Evolutionary conservation across 116 monocot species (phyloP).

Genomic region (Papilionanthe hybrid): DNA sequence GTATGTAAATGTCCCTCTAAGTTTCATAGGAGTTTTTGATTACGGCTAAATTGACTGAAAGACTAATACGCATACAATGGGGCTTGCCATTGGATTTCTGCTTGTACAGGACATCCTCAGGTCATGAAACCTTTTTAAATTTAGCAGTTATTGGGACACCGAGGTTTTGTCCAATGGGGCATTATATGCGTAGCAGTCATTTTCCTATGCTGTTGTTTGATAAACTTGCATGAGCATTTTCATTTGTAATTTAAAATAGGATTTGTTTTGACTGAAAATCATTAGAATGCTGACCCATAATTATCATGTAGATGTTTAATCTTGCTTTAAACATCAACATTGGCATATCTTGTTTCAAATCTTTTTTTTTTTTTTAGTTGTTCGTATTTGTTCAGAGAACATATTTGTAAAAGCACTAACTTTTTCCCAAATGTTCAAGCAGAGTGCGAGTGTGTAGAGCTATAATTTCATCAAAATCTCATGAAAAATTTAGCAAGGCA

Average conservation of each 20-base stretch:
- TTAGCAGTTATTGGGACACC: too few relatives aligned
- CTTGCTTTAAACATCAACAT: background rate
- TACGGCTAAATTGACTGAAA: background rate
- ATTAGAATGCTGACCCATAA: background rate
- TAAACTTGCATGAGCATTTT: background rate
- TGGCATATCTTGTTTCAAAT: background rate
- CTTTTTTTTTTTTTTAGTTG: background rate
- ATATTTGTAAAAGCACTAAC: background rate
- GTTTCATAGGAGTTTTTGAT: background rate
- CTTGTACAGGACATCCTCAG: too few relatives aligned
- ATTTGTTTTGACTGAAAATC: background rate
- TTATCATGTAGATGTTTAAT: background rate
- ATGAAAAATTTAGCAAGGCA: constrained; percentile 21
- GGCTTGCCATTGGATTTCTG: background rate
- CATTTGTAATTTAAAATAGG: background rate
- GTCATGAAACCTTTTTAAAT: too few relatives aligned
- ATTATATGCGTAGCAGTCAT: too few relatives aligned
- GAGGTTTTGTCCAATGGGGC: too few relatives aligned
- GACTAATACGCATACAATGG: background rate
- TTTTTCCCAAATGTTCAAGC: background rate
- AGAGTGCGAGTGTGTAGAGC: background rate
- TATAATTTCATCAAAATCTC: background rate
- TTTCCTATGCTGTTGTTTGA: background rate
- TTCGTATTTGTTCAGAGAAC: background rate
- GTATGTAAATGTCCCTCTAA: background rate